These are phyloP conservation scores for Helicocarpus griseus DNA, from an alignment of 2,329 filamentous ascomycete species.

Conservation along the genomic window DNA sequence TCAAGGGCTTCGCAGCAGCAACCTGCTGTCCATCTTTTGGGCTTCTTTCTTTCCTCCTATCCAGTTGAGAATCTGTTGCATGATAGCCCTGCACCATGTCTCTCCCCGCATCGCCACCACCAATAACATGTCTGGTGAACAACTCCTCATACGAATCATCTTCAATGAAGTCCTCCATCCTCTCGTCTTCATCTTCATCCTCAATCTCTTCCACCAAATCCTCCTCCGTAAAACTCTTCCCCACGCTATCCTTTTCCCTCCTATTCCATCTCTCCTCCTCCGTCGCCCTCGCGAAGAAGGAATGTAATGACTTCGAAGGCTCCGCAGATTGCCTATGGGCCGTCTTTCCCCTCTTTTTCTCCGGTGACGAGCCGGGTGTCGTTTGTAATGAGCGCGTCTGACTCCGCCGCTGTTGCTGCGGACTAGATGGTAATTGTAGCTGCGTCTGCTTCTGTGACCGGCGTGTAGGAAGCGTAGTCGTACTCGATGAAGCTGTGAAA, in stretches of 20 bases:
- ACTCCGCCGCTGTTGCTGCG: background rate
- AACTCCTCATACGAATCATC: conserved; percentile 31
- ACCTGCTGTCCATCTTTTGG: background rate
- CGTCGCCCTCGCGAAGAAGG: conserved; percentile 32
- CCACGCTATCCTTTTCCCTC: background rate
- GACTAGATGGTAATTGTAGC: background rate
- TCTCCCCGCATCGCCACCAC: conserved; percentile 6
- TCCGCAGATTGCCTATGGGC: conserved; percentile 6
- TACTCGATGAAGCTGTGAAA: background rate
- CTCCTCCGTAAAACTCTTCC: conserved; percentile 7
- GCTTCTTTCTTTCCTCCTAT: conserved; percentile 5
- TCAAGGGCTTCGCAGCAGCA: conserved; percentile 2
- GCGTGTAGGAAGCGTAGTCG: background rate
- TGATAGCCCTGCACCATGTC: background rate
- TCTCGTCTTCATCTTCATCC: conserved; percentile 19
- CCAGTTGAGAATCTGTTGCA: conserved; percentile 2
- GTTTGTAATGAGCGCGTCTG: conserved; percentile 3
- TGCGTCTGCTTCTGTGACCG: background rate
- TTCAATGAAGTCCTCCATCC: conserved; percentile 31
- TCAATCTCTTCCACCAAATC: conserved; percentile 21
- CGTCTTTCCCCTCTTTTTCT: conserved; percentile 18
- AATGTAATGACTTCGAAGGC: conserved; percentile 28
- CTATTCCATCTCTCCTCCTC: conserved; percentile 30
- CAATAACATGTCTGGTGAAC: conserved; percentile 24
- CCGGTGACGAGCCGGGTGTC: conserved; percentile 22